Percentiles rank a stretch among this genome's conserved stretches.
phyloP scores from a whole-genome alignment of 768 basidiomycete genomes.

The Phylloporus sp. region DNA sequence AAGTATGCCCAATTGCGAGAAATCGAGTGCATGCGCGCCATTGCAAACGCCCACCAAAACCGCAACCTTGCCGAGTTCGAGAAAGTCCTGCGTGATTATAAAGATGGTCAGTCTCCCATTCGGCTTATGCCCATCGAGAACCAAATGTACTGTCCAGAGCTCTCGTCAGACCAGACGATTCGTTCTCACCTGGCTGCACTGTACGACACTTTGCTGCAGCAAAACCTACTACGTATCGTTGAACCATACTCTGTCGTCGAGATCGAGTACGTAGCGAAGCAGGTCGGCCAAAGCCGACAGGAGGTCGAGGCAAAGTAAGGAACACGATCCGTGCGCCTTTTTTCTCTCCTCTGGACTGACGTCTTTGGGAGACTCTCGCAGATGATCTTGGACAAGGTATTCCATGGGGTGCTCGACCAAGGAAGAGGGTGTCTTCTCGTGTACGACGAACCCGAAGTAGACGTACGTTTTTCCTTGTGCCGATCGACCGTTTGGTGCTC shows the following conservation, averaged over 20 bases:
- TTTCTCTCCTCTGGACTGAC: conserved; percentile 6
- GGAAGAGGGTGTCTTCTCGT: conserved; percentile 87
- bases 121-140: neutral
- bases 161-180: conserved; percentile 93
- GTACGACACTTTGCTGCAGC: conserved; percentile 94
- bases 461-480: conserved; percentile 54
- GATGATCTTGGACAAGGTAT: conserved; percentile 95
- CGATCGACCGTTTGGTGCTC: neutral
- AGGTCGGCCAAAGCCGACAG: conserved; percentile 82
- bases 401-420: conserved; percentile 95
- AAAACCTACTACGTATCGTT: conserved; percentile 91
- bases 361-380: conserved; percentile 67
- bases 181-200: conserved; percentile 89
- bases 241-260: conserved; percentile 95
- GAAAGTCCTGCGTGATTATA: conserved; percentile 79
- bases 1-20: conserved; percentile 86
- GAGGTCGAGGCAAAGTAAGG: conserved; percentile 88
- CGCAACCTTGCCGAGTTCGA: conserved; percentile 89
- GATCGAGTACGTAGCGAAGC: conserved; percentile 79
- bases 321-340: neutral
- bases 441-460: conserved; percentile 81
- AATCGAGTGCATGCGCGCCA: conserved; percentile 92
- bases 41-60: conserved; percentile 90
- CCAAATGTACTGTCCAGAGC: conserved; percentile 47
- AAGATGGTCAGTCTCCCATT: conserved; percentile 49